Conservation (phyloP, 176 grass and related monocot genomes). For the Puya raimondii region DNA sequence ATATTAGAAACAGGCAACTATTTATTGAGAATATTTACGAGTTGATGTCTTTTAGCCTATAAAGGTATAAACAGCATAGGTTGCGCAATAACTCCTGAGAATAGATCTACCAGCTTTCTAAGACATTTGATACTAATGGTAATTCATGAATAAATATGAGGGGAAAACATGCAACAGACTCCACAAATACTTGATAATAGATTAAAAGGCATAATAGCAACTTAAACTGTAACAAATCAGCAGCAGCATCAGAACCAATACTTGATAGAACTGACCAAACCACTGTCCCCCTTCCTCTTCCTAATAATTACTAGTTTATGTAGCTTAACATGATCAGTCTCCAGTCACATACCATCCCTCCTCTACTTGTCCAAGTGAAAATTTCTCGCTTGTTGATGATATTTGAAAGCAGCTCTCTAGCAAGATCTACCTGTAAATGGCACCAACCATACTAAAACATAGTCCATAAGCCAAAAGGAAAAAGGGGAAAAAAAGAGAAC, state of each 20-base stretch:
- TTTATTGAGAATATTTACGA: too few relatives aligned
- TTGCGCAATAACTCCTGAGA: too few relatives aligned
- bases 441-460: background rate
- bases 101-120: too few relatives aligned
- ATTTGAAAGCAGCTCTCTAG: constrained; percentile 60
- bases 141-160: background rate
- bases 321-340: background rate
- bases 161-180: background rate
- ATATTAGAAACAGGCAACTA: too few relatives aligned
- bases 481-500: background rate
- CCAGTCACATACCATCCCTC: constrained; percentile 61
- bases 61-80: too few relatives aligned
- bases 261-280: background rate
- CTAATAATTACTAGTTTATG: background rate
- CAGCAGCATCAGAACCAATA: background rate
- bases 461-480: background rate
- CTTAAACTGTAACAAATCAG: background rate
- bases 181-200: too few relatives aligned
- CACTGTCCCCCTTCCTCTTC: background rate
- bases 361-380: constrained; percentile 94
- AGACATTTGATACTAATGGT: too few relatives aligned
- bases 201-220: too few relatives aligned
- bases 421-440: constrained; percentile 66
- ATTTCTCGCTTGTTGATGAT: constrained; percentile 50
- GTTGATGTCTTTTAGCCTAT: too few relatives aligned